Conservation (phyloP, 202 grass and related monocot species). For the Elaeis oleifera region DNA sequence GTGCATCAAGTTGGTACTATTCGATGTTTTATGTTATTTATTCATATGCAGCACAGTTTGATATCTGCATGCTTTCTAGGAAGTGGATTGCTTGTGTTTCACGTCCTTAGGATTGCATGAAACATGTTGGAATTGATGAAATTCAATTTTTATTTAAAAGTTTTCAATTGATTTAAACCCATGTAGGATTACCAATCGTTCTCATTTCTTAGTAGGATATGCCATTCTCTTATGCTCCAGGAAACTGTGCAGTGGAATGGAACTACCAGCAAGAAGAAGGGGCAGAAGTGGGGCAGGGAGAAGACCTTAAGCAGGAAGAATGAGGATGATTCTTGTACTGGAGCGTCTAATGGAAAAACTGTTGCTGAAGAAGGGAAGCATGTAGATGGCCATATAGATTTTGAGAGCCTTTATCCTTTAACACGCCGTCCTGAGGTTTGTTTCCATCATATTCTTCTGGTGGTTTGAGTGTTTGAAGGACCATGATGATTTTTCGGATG, state of each 20-base stretch:
- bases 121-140: too few species aligned
- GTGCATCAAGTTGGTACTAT: too few species aligned
- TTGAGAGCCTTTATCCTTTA: conserved; percentile 58
- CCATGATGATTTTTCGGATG: too few species aligned
- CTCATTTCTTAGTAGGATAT: conserved; percentile 1
- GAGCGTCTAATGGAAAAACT: conserved; percentile 26
- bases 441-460: not conserved
- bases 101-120: too few species aligned
- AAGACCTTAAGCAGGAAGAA: conserved; percentile 26
- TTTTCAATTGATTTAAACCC: too few species aligned
- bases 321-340: conserved; percentile 18
- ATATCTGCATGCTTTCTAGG: too few species aligned
- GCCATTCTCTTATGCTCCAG: conserved; percentile 28
- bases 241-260: conserved; percentile 62
- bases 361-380: conserved; percentile 38
- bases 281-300: conserved; percentile 82
- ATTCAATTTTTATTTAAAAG: too few species aligned
- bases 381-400: conserved; percentile 40
- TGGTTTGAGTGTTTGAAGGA: too few species aligned
- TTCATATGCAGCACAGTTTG: too few species aligned
- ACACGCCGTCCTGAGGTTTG: conserved; percentile 70
- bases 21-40: too few species aligned
- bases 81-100: too few species aligned
- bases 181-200: too few species aligned
- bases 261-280: conserved; percentile 82